Evolutionary conservation across 1,139 yeast genomes (phyloP).

Genomic region (Yamadazyma songkhlaensis): DNA sequence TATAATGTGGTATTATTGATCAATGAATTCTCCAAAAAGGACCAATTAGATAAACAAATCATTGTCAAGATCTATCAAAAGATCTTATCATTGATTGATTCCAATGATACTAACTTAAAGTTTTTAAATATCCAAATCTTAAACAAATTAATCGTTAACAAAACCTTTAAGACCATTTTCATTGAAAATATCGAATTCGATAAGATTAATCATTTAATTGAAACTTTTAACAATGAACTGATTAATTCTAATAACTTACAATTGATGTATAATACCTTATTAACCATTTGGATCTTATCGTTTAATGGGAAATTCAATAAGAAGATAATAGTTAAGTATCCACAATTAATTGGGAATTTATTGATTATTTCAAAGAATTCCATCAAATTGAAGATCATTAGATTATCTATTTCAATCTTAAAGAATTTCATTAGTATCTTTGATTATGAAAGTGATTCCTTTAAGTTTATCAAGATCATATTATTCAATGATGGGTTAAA

Average conservation of each 20-base stretch:
- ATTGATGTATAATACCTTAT: constrained; percentile 74
- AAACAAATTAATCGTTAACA: constrained; percentile 58
- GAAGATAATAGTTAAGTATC: constrained; percentile 53
- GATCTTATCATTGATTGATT: constrained; percentile 42
- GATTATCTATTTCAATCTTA: constrained; percentile 75
- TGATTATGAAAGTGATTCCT: constrained; percentile 28
- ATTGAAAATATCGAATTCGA: constrained; percentile 51
- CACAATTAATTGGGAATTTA: constrained; percentile 56
- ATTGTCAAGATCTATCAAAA: constrained; percentile 43
- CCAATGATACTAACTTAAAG: constrained; percentile 51
- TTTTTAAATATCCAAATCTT: constrained; percentile 67
- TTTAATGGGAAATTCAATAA: constrained; percentile 59
- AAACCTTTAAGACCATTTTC: constrained; percentile 54
- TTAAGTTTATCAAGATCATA: constrained; percentile 62
- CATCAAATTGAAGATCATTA: constrained; percentile 86
- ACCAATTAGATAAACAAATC: constrained; percentile 26
- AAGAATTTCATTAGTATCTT: constrained; percentile 50
- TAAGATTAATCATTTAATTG: constrained; percentile 54
- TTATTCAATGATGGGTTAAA: constrained; percentile 76
- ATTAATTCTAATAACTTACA: constrained; percentile 67
- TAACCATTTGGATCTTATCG: constrained; percentile 81
- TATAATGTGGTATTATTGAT: constrained; percentile 45
- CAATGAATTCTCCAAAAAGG: constrained; percentile 18
- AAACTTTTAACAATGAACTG: constrained; percentile 26
- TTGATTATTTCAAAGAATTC: constrained; percentile 62